Evolutionary conservation across 176 grass and related monocot species (phyloP), one percentile per base, ranked within the genome.

Genomic region (Musa troglodytarum): DNA sequence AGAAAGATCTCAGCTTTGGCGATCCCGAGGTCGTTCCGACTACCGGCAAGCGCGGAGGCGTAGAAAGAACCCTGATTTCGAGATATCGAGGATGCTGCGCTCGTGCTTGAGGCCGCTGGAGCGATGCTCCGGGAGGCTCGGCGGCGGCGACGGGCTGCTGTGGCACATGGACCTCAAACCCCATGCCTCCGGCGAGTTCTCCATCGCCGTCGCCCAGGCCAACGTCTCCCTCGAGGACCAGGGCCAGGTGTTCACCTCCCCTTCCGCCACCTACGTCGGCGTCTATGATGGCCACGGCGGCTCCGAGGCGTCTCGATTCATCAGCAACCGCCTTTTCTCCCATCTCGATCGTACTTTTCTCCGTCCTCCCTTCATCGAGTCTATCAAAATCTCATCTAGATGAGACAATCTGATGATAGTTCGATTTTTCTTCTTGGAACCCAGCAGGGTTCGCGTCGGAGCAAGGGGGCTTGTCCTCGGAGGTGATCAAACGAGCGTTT

Each of bases 181-280:
- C 68, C 68, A 70, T 51, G 68, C 49, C 19, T 70, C 34, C 68
- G 68, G 68, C 43, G 68, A 70, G 68, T 70, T 70, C 49, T 70
- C 68, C 43, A 70, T 70, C 49, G 34, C 68, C 16, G 68, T 70
- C 16, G 68, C 51, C 9, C 49, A 70, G 43, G 68, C 68, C 49
- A 70, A 70, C 68, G 14, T 51, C 49, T 50, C 68, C 68, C 17
- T 70, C 17, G 68, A 70, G 16, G 68, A 70, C 34, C 68, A 70
- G 49, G 49, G 68, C 49, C 68, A 70, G 49, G 68, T 70, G 68
- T 70, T 70, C 68, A 10, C 49, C 43, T 70, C 68, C 43, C 43
- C 68, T 51, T 70, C 68, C 8, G 17, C 68, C 43, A 70, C 68
- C 8, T 70, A 21, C 19, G 19, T 70, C 49, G 68, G 68, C 68